Base-by-base conservation (phyloP, 2,329 filamentous ascomycete species). In the Claviceps spartinae region DNA sequence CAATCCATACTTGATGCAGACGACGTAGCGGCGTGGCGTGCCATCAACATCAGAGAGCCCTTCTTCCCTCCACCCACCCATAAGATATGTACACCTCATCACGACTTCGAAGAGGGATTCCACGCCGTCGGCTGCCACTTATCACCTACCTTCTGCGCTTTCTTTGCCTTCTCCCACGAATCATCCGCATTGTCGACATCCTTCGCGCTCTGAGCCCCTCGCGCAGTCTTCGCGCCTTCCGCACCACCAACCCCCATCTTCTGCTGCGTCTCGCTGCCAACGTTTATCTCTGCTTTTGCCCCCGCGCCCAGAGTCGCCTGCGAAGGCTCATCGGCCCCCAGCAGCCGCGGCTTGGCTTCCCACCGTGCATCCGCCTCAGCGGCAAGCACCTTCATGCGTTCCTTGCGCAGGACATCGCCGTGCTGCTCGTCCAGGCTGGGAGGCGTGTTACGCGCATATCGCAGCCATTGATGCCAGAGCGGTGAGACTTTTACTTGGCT, bases 401-500 rank as follows among this genome's bases (percentile, higher is more conserved):
- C 67, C 63, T 74, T 77, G 26, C 82, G 72, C 11, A 63, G 60
- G 1, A 78, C 61, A 50, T 85, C 81, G 37, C 62, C 64, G 6
- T 67, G 60, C 63, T 83, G 79, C 63, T 85, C 82, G 1, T 67
- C 65, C 11, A 84, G 63, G 2, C 69, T 74, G 1, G 82, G 82
- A 2, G 81, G 69, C 0, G 73, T 63, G 2, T 61, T 55, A 20
- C 82, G 76, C 46, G 75, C 78, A 63, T 84, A 72, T 16, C 82
- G 78, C 48, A 85, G 71, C 82, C 82, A 85, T 61, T 84, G 81
- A 65, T 84, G 81, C 82, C 82, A 85, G 56, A 74, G 72, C 11
- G 82, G 81, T 49, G 75, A 69, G 54, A 84, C 79, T 52, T 66
- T 66, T 51, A 83, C 73, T 37, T 78, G 72, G 59, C 72, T 76